A percentile compares a stretch with the other conserved stretches of the same genome.
Conservation (phyloP, 1,139 yeast species). For the Pichia sp. region DNA sequence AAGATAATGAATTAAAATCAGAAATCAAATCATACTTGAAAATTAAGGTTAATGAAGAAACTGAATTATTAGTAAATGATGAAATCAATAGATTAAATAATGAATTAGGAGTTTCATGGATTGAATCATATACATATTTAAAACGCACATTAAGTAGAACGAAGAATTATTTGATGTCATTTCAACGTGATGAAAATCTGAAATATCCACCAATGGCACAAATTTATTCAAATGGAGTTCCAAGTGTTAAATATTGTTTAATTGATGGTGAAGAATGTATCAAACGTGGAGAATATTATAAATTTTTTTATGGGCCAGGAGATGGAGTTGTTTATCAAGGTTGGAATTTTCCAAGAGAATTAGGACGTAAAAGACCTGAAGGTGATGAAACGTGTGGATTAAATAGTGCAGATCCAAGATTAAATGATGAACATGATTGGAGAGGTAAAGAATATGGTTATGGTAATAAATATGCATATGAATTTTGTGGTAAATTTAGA, state of each 20-base stretch:
- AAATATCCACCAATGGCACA: slow-evolving; percentile 78
- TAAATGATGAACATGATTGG: slow-evolving; percentile 6
- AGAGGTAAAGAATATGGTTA: slow-evolving; percentile 15
- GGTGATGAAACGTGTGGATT: slow-evolving; percentile 5
- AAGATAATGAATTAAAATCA: slow-evolving; percentile 10
- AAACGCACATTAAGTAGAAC: slow-evolving; percentile 55
- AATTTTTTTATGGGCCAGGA: slow-evolving; percentile 81
- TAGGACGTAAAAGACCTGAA: slow-evolving; percentile 29
- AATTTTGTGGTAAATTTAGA: slow-evolving; percentile 61
- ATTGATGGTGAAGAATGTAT: slow-evolving; percentile 60
- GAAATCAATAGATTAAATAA: slow-evolving; percentile 15
- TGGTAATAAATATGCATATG: slow-evolving; percentile 37
- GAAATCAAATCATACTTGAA: slow-evolving; percentile 17
- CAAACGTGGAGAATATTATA: slow-evolving; percentile 62
- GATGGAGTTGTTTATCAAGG: slow-evolving; percentile 87
- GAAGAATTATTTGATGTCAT: slow-evolving; percentile 49
- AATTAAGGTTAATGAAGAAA: slow-evolving; percentile 15
- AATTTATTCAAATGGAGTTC: slow-evolving; percentile 73
- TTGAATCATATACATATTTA: slow-evolving; percentile 62
- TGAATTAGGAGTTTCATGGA: slow-evolving; percentile 35
- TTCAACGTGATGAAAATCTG: slow-evolving; percentile 45
- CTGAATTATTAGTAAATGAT: slow-evolving; percentile 15
- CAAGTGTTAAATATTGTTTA: slow-evolving; percentile 75
- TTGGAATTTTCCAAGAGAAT: slow-evolving; percentile 69
- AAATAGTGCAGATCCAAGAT: slow-evolving; percentile 5